Evolutionary conservation across 306 rosid species (phyloP).

Genomic region (Sicyos edulis): DNA sequence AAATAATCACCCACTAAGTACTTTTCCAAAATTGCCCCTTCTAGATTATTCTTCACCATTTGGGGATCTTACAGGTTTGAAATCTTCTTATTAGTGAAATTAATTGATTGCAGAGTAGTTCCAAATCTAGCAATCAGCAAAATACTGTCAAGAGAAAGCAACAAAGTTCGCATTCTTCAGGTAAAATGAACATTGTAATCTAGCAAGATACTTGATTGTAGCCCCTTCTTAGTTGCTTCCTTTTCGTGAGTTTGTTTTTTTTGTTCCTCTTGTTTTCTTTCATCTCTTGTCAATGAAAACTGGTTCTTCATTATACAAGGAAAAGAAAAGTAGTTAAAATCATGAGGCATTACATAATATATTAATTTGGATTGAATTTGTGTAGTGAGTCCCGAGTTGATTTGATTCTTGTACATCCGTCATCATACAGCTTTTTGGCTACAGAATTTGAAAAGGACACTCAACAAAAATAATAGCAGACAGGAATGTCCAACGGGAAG

Average conservation of each 20-base stretch:
- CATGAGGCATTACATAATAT: background rate
- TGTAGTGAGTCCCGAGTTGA: background rate
- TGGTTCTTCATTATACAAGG: background rate
- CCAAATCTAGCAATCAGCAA: slow-evolving; percentile 93
- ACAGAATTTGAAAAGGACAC: background rate
- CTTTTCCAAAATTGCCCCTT: too few relatives aligned
- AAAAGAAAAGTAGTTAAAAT: background rate
- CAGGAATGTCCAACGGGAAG: background rate
- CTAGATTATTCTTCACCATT: too few relatives aligned
- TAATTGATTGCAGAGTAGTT: slow-evolving; percentile 58
- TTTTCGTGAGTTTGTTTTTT: background rate
- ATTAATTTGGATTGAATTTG: background rate
- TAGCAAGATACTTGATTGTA: background rate
- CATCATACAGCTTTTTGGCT: background rate
- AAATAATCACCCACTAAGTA: too few relatives aligned
- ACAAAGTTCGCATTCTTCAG: slow-evolving; percentile 96
- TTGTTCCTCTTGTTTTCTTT: too few relatives aligned
- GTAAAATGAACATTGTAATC: slow-evolving; percentile 29
- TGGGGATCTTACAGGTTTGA: too few relatives aligned
- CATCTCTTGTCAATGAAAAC: too few relatives aligned
- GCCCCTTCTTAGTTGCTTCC: background rate
- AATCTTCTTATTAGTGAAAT: slow-evolving; percentile 17
- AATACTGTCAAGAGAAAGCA: slow-evolving; percentile 82
- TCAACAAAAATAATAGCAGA: background rate
- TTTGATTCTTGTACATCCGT: background rate